phyloP scores from a whole-genome alignment of 805 yeast genomes.

The Yarrowia sp. region DNA sequence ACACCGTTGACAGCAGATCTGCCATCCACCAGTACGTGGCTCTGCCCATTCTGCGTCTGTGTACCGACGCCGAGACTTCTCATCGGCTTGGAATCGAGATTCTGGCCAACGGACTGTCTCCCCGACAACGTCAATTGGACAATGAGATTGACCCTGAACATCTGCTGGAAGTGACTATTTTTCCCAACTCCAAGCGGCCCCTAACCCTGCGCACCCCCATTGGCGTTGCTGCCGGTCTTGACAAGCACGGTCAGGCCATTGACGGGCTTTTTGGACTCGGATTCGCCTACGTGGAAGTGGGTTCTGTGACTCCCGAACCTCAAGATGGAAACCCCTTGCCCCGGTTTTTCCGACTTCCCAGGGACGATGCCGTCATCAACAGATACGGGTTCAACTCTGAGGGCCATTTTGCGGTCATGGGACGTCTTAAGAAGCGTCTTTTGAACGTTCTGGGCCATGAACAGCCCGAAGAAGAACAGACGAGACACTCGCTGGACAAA shows the following conservation, averaged over 20 bases:
- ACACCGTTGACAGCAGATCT: conserved; percentile 72
- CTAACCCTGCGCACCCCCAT: conserved; percentile 63
- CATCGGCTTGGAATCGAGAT: conserved; percentile 70
- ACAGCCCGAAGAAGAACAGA: conserved; percentile 25
- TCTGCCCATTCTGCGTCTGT: conserved; percentile 68
- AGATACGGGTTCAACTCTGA: conserved; percentile 92
- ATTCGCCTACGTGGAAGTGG: conserved; percentile 86
- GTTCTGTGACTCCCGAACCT: conserved; percentile 87
- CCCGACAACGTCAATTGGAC: conserved; percentile 36
- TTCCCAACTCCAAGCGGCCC: conserved; percentile 33
- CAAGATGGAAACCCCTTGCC: conserved; percentile 96
- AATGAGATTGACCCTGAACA: conserved; percentile 35
- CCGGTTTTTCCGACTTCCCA: conserved; percentile 77
- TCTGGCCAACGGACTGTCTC: conserved; percentile 46
- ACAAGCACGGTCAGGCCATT: conserved; percentile 88
- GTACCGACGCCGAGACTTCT: conserved; percentile 81
- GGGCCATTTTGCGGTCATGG: conserved; percentile 75
- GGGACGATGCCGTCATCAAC: conserved; percentile 88
- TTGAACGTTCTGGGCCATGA: conserved; percentile 38
- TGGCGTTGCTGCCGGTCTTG: conserved; percentile 95
- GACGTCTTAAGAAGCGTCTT: conserved; percentile 63
- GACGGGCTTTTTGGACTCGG: conserved; percentile 76
- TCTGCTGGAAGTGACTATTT: conserved; percentile 34
- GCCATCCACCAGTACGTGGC: conserved; percentile 75
- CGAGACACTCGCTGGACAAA: conserved; percentile 50